Conservation (phyloP, 2,329 filamentous ascomycete genomes). For the Penicillium corylophilum region DNA sequence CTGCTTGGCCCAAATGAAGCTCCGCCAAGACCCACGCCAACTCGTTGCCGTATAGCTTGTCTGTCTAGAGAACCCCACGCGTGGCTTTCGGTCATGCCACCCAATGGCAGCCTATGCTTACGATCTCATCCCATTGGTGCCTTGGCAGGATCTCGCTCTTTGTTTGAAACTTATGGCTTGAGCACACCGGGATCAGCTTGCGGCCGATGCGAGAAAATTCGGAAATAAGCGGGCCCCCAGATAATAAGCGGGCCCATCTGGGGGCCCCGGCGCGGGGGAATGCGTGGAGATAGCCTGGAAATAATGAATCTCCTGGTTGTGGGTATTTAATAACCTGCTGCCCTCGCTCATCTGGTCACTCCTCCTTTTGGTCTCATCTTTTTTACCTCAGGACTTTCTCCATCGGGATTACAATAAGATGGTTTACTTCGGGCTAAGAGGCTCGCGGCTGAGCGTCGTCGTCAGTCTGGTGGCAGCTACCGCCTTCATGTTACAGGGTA, state of each 20-base stretch:
- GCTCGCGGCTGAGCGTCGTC: constrained; percentile 5
- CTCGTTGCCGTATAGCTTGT: background rate
- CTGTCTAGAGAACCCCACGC: background rate
- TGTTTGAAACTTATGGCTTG: background rate
- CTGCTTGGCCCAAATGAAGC: background rate
- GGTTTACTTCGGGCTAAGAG: background rate
- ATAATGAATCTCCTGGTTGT: background rate
- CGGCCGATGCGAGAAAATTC: background rate
- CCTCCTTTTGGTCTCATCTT: background rate
- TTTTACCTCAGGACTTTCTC: background rate
- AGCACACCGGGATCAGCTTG: background rate
- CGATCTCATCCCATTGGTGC: background rate
- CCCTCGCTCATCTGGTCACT: background rate
- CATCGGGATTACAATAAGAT: background rate
- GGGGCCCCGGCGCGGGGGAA: background rate
- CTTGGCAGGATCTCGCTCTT: background rate
- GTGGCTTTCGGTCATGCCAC: background rate
- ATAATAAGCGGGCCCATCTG: background rate
- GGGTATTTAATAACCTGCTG: background rate
- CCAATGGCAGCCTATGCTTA: background rate
- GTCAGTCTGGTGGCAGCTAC: constrained; percentile 16
- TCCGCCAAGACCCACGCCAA: background rate
- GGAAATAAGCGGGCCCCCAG: background rate
- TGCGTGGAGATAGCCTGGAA: background rate
- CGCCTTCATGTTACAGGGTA: constrained; percentile 20